Percentiles rank a stretch among this genome's conserved stretches.
Conservation (phyloP, 2,329 filamentous ascomycete species). For the Botrytis pseudocinerea region DNA sequence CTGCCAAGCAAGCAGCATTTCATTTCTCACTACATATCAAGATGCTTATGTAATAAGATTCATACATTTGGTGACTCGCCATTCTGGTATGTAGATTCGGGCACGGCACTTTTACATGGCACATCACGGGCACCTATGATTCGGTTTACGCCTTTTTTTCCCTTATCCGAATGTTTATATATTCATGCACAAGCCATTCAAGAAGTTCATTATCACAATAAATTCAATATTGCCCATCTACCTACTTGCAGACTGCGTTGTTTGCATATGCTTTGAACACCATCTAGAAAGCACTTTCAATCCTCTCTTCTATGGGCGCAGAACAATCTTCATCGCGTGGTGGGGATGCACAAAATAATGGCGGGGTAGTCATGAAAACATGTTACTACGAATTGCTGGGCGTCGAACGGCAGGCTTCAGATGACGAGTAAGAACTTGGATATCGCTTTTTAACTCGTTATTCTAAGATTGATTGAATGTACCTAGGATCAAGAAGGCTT, state of each 20-base stretch:
- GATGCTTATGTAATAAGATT: neutral
- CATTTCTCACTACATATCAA: neutral
- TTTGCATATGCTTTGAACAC: neutral
- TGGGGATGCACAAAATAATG: conserved; percentile 22
- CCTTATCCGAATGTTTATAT: neutral
- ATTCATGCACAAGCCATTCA: neutral
- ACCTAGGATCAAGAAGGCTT: conserved; percentile 84
- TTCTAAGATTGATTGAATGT: conserved; percentile 24
- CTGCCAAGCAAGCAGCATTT: neutral
- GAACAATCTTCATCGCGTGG: conserved; percentile 31
- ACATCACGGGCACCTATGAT: neutral
- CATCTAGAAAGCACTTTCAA: neutral
- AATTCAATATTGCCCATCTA: neutral
- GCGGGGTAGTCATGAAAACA: conserved; percentile 51
- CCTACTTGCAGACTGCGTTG: neutral
- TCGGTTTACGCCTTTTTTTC: neutral
- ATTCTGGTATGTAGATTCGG: neutral
- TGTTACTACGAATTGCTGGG: conserved; percentile 86
- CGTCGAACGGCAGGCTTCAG: conserved; percentile 69
- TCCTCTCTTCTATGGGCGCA: conserved; percentile 31
- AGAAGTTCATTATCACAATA: neutral
- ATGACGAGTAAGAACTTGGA: conserved; percentile 66
- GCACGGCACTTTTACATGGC: neutral
- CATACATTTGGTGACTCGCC: neutral
- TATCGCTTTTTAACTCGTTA: conserved; percentile 1